A percentile compares a stretch with the other conserved stretches of the same genome.
phyloP scores from a whole-genome alignment of 2,329 filamentous ascomycete species.

The Epichloe baconii region DNA sequence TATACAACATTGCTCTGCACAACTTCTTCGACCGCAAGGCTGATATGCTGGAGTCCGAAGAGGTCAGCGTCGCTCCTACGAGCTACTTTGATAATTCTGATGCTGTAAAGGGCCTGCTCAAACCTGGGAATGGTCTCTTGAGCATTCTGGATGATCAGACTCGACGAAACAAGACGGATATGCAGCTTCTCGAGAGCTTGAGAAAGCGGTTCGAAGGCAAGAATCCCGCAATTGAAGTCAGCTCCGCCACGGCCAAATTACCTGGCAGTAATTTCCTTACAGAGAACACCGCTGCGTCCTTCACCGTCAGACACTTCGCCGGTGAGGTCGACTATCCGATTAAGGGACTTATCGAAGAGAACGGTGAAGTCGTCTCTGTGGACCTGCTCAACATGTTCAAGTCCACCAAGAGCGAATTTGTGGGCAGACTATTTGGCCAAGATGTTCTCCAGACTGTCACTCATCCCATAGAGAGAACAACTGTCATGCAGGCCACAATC shows the following conservation, averaged over 20 bases:
- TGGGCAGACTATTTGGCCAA: slow-evolving; percentile 86
- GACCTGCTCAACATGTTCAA: slow-evolving; percentile 92
- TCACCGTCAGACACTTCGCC: slow-evolving; percentile 90
- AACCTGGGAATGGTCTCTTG: slow-evolving; percentile 81
- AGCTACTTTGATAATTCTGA: slow-evolving; percentile 98
- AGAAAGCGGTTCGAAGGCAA: slow-evolving; percentile 90
- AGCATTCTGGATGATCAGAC: slow-evolving; percentile 96
- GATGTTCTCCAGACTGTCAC: slow-evolving; percentile 83
- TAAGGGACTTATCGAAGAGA: slow-evolving; percentile 80
- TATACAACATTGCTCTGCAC: slow-evolving; percentile 88
- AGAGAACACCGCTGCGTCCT: slow-evolving; percentile 64
- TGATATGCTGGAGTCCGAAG: slow-evolving; percentile 85
- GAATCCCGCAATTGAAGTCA: slow-evolving; percentile 77
- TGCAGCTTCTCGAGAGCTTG: slow-evolving; percentile 80
- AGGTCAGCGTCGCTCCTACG: slow-evolving; percentile 77
- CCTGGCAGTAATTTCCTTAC: slow-evolving; percentile 85
- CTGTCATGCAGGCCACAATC: slow-evolving; percentile 91
- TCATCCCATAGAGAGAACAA: slow-evolving; percentile 81
- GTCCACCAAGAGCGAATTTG: slow-evolving; percentile 76
- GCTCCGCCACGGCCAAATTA: slow-evolving; percentile 59
- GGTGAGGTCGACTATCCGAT: slow-evolving; percentile 92
- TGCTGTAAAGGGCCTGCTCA: slow-evolving; percentile 80
- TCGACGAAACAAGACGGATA: slow-evolving; percentile 72
- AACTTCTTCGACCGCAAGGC: slow-evolving; percentile 94
- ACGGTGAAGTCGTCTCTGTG: slow-evolving; percentile 88